phyloP scores from a whole-genome alignment of 2,329 filamentous ascomycete species.

The Hirsutella minnesotensis region DNA sequence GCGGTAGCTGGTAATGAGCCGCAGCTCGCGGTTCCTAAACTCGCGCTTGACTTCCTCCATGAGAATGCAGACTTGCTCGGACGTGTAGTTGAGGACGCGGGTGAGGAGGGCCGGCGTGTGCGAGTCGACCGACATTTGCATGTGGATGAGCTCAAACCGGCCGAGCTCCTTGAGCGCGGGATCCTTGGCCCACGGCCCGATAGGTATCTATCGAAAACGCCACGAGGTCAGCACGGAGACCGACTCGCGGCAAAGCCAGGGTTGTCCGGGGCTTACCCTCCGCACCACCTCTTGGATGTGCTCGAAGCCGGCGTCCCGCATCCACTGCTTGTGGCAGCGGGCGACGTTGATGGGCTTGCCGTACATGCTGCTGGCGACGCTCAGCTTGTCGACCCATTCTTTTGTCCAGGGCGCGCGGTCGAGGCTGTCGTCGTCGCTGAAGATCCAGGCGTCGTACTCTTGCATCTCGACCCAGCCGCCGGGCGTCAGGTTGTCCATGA shows the following conservation, averaged over 20 bases:
- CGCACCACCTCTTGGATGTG: slow-evolving; percentile 19
- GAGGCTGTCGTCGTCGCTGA: slow-evolving; percentile 25
- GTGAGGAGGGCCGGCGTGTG: slow-evolving; percentile 28
- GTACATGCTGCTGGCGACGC: slow-evolving; percentile 21
- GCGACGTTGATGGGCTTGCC: slow-evolving; percentile 28
- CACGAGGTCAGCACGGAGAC: too few relatives aligned
- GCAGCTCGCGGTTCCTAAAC: slow-evolving; percentile 20
- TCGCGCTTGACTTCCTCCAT: slow-evolving; percentile 29
- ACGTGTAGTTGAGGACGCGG: slow-evolving; percentile 22
- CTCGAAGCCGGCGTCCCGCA: slow-evolving; percentile 25
- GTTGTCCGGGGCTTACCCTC: too few relatives aligned
- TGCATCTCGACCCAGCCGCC: slow-evolving; percentile 27
- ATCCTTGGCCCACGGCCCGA: slow-evolving; percentile 26
- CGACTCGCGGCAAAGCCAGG: too few relatives aligned
- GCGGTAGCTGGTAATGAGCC: slow-evolving; percentile 21
- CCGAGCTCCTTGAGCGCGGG: slow-evolving; percentile 23
- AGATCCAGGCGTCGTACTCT: slow-evolving; percentile 26
- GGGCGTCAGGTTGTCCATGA: slow-evolving; percentile 16
- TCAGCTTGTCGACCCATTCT: slow-evolving; percentile 25
- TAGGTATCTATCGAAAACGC: slow-evolving; percentile 18
- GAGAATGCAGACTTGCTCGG: slow-evolving; percentile 27
- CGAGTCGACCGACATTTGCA: slow-evolving; percentile 30
- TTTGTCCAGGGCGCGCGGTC: slow-evolving; percentile 24
- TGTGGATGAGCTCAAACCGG: slow-evolving; percentile 23
- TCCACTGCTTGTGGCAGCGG: slow-evolving; percentile 22